phyloP scores from a whole-genome alignment of 1,284 basidiomycete genomes.

The Fomes fomentarius region DNA sequence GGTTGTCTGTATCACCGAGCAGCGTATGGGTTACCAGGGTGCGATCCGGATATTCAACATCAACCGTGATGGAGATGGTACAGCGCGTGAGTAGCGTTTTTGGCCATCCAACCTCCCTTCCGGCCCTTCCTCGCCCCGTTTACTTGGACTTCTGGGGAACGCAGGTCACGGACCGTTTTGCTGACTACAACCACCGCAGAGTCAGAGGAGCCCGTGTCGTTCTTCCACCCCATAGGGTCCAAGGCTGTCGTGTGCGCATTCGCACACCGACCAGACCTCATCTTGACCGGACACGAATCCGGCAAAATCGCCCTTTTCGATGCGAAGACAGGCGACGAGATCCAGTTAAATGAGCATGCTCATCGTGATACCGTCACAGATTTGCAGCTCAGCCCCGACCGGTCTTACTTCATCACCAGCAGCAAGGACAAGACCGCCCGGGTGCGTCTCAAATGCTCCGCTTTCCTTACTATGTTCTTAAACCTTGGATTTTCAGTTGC shows the following conservation, averaged over 20 bases:
- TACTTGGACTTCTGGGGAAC: not conserved
- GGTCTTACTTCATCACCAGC: conserved; percentile 95
- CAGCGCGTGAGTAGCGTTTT: conserved; percentile 76
- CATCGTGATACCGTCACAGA: conserved; percentile 90
- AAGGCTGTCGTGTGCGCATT: conserved; percentile 97
- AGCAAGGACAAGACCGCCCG: conserved; percentile 97
- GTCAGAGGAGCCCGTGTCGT: conserved; percentile 70
- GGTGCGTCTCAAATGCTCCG: conserved; percentile 53
- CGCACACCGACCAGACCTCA: conserved; percentile 76
- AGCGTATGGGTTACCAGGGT: conserved; percentile 90
- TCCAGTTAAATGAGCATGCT: conserved; percentile 80
- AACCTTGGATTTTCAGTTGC: conserved; percentile 57
- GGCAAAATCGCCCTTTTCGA: conserved; percentile 94
- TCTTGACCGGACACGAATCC: conserved; percentile 95
- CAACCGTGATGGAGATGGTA: conserved; percentile 79
- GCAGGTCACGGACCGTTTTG: not conserved
- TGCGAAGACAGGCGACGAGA: conserved; percentile 86
- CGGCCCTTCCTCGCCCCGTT: no score
- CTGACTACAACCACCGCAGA: conserved; percentile 50
- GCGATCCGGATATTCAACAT: conserved; percentile 91
- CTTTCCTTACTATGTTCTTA: not conserved
- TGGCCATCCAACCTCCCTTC: no score
- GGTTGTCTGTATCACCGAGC: conserved; percentile 94
- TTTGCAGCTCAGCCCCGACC: conserved; percentile 88
- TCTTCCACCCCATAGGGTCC: conserved; percentile 90